These are phyloP conservation scores for Coemansia sp. DNA, from an alignment of 192 early-diverging fungal species.

Conservation along the genomic window DNA sequence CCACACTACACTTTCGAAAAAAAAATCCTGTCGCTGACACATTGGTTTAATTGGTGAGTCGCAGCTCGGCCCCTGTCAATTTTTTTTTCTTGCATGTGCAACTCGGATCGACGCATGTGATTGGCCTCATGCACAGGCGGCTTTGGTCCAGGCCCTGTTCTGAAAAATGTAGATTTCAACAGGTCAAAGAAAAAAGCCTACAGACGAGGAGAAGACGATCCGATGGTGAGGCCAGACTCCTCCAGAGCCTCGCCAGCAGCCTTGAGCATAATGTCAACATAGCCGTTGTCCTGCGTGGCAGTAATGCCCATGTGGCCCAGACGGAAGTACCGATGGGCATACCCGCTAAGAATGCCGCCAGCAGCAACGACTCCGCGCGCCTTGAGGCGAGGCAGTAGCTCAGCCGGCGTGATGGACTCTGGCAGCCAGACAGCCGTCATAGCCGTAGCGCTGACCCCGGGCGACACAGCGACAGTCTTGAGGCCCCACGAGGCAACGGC, in stretches of 20 bases:
- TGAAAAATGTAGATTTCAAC: background rate
- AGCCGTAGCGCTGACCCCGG: slow-evolving; percentile 65
- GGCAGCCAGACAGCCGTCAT: slow-evolving; percentile 91
- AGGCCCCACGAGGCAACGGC: slow-evolving; percentile 66
- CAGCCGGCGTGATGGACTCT: slow-evolving; percentile 69
- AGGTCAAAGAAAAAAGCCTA: background rate
- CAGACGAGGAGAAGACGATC: slow-evolving; percentile 35
- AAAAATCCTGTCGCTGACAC: background rate
- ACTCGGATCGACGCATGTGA: background rate
- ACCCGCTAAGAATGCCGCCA: slow-evolving; percentile 82
- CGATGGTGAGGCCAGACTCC: slow-evolving; percentile 39
- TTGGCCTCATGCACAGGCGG: background rate
- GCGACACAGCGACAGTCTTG: slow-evolving; percentile 63
- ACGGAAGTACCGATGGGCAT: slow-evolving; percentile 91
- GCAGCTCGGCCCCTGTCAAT: slow-evolving; percentile 18
- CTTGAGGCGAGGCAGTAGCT: slow-evolving; percentile 75
- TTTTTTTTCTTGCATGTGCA: background rate
- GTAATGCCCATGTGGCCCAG: slow-evolving; percentile 87
- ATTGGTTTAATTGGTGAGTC: slow-evolving; percentile 16
- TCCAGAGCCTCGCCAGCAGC: slow-evolving; percentile 61
- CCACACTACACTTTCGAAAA: background rate
- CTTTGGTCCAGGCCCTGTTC: background rate
- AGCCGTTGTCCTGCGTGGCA: slow-evolving; percentile 64
- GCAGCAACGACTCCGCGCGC: slow-evolving; percentile 83
- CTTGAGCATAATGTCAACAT: slow-evolving; percentile 65